Conservation (phyloP, 352 stramenopile genomes). For the Aphanomyces cochlioides region DNA sequence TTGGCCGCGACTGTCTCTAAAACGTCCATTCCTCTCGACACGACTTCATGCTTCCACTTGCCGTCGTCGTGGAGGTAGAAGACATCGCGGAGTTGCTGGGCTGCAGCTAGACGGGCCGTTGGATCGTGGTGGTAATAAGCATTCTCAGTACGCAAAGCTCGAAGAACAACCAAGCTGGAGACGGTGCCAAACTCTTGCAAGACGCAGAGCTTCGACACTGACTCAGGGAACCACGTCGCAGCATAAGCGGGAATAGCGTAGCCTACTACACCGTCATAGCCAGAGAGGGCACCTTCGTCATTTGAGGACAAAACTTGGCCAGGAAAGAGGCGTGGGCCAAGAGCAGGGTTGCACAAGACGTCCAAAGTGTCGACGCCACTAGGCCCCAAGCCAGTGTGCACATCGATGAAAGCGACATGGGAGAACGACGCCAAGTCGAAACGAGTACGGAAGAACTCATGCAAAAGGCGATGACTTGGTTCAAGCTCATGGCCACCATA, state of each 20-base stretch:
- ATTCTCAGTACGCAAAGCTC: slow-evolving; percentile 62
- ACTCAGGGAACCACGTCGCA: slow-evolving; percentile 9
- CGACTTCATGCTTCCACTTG: slow-evolving; percentile 57
- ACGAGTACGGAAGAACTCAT: slow-evolving; percentile 56
- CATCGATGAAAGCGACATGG: slow-evolving; percentile 82
- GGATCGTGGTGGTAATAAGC: slow-evolving; percentile 46
- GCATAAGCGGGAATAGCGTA: slow-evolving; percentile 42
- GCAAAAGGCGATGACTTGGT: slow-evolving; percentile 56
- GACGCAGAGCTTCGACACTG: neutral
- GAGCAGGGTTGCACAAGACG: neutral
- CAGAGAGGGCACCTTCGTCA: slow-evolving; percentile 38
- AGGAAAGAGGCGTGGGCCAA: slow-evolving; percentile 30
- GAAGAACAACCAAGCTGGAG: slow-evolving; percentile 51
- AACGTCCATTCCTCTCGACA: slow-evolving; percentile 39
- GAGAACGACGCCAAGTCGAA: slow-evolving; percentile 41
- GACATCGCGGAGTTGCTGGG: slow-evolving; percentile 59
- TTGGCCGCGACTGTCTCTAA: neutral
- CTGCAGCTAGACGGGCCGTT: slow-evolving; percentile 44
- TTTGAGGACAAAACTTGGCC: slow-evolving; percentile 37
- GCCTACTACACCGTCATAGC: slow-evolving; percentile 54
- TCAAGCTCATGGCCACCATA: slow-evolving; percentile 81
- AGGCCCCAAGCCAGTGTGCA: slow-evolving; percentile 90
- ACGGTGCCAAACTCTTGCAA: slow-evolving; percentile 72
- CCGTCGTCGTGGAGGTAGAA: slow-evolving; percentile 73
- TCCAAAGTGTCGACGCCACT: slow-evolving; percentile 44